Evolutionary conservation across 2,329 filamentous ascomycete species (phyloP).

Genomic region (Claviceps humidiphila): DNA sequence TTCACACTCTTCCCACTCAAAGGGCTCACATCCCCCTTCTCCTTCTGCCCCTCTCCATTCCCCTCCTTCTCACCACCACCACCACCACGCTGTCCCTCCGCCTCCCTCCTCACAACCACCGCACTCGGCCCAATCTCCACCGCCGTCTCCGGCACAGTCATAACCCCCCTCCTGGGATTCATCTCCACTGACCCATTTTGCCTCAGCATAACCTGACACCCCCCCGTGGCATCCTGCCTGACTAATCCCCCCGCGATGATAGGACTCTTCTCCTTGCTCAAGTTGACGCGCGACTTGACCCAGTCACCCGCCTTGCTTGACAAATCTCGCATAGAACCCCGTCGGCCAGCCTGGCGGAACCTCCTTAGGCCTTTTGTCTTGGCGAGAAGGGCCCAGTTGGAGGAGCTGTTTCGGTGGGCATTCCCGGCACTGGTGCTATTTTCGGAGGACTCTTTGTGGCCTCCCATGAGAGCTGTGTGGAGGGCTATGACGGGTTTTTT

Average conservation of each 20-base stretch:
- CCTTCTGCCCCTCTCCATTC: too few species aligned
- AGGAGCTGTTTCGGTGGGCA: not conserved
- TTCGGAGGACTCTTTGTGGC: not conserved
- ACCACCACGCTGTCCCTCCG: not conserved
- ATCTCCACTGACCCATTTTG: not conserved
- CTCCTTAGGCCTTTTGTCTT: slow-evolving; percentile 6
- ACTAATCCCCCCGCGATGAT: not conserved
- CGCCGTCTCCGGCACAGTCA: slow-evolving; percentile 3
- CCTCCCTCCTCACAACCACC: not conserved
- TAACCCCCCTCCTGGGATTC: slow-evolving; percentile 1
- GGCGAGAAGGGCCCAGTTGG: slow-evolving; percentile 3
- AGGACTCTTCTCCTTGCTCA: slow-evolving; percentile 7
- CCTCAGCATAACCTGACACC: not conserved
- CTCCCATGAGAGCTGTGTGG: slow-evolving; percentile 1
- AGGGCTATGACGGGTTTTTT: slow-evolving; percentile 5
- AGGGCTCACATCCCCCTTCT: too few species aligned
- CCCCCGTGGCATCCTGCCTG: not conserved
- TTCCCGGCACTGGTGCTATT: not conserved
- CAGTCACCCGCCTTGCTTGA: slow-evolving; percentile 15
- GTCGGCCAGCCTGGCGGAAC: slow-evolving; percentile 4
- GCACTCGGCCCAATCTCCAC: slow-evolving; percentile 5
- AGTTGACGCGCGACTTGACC: slow-evolving; percentile 13
- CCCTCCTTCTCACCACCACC: too few species aligned
- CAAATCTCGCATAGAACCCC: slow-evolving; percentile 12
- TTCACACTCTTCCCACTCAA: too few species aligned